Evolutionary conservation across 345 rosid genomes (phyloP).

Genomic region (Hirschfeldia incana): DNA sequence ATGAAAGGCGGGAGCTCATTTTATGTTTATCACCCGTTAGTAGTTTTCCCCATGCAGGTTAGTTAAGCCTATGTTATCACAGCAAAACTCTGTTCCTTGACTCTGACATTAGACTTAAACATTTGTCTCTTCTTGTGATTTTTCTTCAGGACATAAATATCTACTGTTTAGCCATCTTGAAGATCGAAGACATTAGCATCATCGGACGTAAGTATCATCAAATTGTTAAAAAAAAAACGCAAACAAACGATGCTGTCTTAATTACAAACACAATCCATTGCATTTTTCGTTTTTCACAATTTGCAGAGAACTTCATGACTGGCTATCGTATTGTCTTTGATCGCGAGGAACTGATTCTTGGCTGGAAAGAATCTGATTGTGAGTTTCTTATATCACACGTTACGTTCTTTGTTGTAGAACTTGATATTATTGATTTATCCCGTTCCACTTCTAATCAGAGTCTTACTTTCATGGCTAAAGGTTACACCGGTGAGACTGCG

Average conservation of each 20-base stretch:
- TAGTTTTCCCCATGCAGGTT: constrained; percentile 45
- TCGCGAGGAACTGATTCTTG: constrained; percentile 61
- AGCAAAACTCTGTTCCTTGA: not conserved
- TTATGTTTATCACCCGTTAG: constrained; percentile 56
- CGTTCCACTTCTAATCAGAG: not conserved
- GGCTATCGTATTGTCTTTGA: constrained; percentile 68
- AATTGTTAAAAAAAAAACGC: no score
- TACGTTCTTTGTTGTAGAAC: not conserved
- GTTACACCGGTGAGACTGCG: constrained; percentile 37
- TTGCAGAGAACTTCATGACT: constrained; percentile 83
- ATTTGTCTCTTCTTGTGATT: constrained; percentile 12
- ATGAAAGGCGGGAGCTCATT: constrained; percentile 77
- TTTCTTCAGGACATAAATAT: constrained; percentile 45
- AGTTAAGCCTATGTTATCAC: constrained; percentile 9
- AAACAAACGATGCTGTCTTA: no score
- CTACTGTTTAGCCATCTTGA: constrained; percentile 75
- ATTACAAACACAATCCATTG: not conserved
- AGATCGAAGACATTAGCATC: constrained; percentile 64
- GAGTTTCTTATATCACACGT: constrained; percentile 36
- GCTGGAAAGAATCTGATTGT: constrained; percentile 77
- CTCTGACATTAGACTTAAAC: constrained; percentile 6
- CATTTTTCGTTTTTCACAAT: not conserved
- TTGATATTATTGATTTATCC: not conserved
- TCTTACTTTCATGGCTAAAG: constrained; percentile 14
- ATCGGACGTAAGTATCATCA: constrained; percentile 79